Evolutionary conservation across 192 early-diverging fungal genomes (phyloP), one percentile per base, ranked within the genome.

Genomic region (Rhizophagus clarus): DNA sequence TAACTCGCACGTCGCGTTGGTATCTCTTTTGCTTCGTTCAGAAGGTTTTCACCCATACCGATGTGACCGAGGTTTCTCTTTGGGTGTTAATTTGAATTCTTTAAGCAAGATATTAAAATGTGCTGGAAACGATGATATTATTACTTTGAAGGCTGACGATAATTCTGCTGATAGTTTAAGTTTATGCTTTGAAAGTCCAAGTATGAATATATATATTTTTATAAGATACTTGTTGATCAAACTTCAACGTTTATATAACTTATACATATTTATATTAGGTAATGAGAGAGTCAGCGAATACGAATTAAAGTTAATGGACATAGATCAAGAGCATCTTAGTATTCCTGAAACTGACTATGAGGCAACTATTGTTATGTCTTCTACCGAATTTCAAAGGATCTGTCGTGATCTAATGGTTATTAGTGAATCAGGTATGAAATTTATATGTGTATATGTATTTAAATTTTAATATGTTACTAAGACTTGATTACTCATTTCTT

Each of bases 301-400:
- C 85, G 95, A 97, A 76, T 88, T 99, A 64, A 99, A 98, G 89
- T 90, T 99, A 60, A 98, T 99, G 96, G 96, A 97, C 83, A 98
- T 99, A 84, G 98, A 99, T 85, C 90, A 90, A 60, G 98, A 99
- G 76, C 94, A 97, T 83, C 89, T 98, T 68, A 95, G 95, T 79
- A 98, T 98, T 74, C 97, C 97, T 62, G 98, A 99, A 12, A 95
- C 94, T 20, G 89, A 91, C 42, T 99, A 98, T 85, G 96, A 98
- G 81, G 93, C 94, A 14, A 92, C 91, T 37, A 92, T 98, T 15
- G 89, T 88, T 61, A 96, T 99, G 95, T 92, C 94, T 74, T 91
- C 95, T 17, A 82, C 86, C 73, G 96, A 97, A 86, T 99, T 98
- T 86, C 89, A 93, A 67, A 93, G 97, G 71, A 98, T 97, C 79